A percentile compares a stretch with the other conserved stretches of the same genome.
Conservation (phyloP, 805 yeast genomes). For the Grigorovia humatica region DNA sequence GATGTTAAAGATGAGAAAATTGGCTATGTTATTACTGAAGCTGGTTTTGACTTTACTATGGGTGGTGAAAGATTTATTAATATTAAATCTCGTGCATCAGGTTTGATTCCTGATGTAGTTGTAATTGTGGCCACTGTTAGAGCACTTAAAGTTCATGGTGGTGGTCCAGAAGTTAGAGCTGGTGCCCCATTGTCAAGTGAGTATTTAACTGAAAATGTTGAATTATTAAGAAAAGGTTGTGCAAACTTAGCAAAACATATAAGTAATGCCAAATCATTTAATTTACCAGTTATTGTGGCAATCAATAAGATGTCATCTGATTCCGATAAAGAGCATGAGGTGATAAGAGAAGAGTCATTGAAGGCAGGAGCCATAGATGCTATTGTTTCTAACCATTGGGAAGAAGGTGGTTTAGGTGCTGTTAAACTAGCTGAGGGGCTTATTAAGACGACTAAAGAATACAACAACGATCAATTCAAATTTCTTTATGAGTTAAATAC, state of each 20-base stretch:
- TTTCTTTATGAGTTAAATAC: constrained; percentile 50
- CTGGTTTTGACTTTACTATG: constrained; percentile 86
- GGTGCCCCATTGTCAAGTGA: constrained; percentile 71
- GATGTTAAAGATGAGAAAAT: constrained; percentile 39
- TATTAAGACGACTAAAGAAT: constrained; percentile 46
- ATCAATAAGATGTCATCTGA: constrained; percentile 72
- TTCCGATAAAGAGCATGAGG: constrained; percentile 55
- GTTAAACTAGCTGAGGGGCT: constrained; percentile 63
- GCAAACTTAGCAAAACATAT: constrained; percentile 71
- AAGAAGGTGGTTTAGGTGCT: constrained; percentile 77
- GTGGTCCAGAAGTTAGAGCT: constrained; percentile 81
- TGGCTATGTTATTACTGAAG: constrained; percentile 79
- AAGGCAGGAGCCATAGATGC: constrained; percentile 76
- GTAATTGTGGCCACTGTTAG: constrained; percentile 78
- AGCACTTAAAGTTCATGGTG: constrained; percentile 80
- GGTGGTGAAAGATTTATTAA: constrained; percentile 83
- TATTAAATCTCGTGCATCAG: constrained; percentile 76
- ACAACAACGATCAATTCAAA: constrained; percentile 32
- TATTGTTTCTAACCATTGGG: constrained; percentile 78
- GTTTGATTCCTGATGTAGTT: constrained; percentile 64
- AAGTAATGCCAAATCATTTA: constrained; percentile 57
- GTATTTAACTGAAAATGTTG: constrained; percentile 62
- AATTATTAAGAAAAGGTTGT: constrained; percentile 58
- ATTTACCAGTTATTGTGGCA: constrained; percentile 74
- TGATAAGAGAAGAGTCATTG: constrained; percentile 55